phyloP scores from a whole-genome alignment of 495 filamentous ascomycete genomes.

The Aspergillus baeticus region DNA sequence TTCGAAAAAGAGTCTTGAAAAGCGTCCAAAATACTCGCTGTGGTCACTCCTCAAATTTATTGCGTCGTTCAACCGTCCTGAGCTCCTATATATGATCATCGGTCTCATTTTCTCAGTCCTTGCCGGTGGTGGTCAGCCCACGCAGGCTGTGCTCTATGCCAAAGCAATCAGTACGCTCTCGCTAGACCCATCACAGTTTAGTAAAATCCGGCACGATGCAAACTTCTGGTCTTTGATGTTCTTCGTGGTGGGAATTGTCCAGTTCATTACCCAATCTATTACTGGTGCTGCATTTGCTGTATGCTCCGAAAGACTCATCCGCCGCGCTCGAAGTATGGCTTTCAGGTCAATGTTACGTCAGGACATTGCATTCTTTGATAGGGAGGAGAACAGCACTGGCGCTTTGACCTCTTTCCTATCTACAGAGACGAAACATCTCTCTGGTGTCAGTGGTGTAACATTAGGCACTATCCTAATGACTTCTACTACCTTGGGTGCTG shows the following conservation, averaged over 20 bases:
- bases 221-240: conserved; percentile 96
- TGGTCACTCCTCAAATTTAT: conserved; percentile 86
- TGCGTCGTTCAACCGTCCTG: conserved; percentile 74
- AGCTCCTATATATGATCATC: conserved; percentile 70
- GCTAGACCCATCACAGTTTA: conserved; percentile 42
- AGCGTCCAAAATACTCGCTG: conserved; percentile 60
- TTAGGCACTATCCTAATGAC: conserved; percentile 79
- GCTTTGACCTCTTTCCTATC: conserved; percentile 82
- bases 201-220: conserved; percentile 59
- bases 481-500: conserved; percentile 67
- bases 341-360: conserved; percentile 91
- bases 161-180: conserved; percentile 76
- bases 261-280: conserved; percentile 64
- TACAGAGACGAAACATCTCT: conserved; percentile 80
- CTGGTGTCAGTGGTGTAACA: conserved; percentile 76
- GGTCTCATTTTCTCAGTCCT: conserved; percentile 78
- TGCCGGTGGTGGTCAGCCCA: conserved; percentile 80
- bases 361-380: conserved; percentile 87
- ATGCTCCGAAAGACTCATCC: conserved; percentile 80
- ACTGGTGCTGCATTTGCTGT: conserved; percentile 79
- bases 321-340: conserved; percentile 72
- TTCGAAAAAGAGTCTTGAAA: conserved; percentile 47
- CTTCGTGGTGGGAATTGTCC: conserved; percentile 81
- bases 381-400: conserved; percentile 79
- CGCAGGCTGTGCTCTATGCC: conserved; percentile 86